Conservation (phyloP, 2,329 filamentous ascomycete genomes). For the Fusarium sp. region DNA sequence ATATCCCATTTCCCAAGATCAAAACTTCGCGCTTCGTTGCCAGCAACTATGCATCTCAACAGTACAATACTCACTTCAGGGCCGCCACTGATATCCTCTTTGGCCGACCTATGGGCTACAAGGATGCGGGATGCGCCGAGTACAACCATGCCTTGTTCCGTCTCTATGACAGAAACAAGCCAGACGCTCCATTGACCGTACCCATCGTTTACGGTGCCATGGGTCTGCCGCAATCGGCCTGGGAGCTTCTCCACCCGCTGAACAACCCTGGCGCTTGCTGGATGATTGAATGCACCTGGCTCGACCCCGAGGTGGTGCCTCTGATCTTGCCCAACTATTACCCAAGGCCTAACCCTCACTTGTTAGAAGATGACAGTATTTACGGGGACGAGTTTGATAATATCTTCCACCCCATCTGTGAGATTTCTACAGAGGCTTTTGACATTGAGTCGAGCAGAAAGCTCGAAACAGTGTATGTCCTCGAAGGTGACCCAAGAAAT, state of each 20-base stretch:
- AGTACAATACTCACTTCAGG: conserved; percentile 40
- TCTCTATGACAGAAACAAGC: conserved; percentile 18
- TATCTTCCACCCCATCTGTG: not conserved
- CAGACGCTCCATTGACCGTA: not conserved
- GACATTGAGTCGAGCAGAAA: not conserved
- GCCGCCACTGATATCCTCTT: conserved; percentile 42
- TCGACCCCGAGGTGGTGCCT: not conserved
- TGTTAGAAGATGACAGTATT: not conserved
- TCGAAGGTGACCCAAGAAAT: not conserved
- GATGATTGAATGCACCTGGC: conserved; percentile 14
- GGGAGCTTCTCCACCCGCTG: conserved; percentile 32
- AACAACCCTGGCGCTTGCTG: conserved; percentile 20
- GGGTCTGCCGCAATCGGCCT: conserved; percentile 10
- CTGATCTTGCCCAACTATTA: conserved; percentile 36
- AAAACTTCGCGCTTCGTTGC: conserved; percentile 2
- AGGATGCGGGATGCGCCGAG: not conserved
- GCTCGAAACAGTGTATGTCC: conserved; percentile 4
- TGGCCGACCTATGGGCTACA: conserved; percentile 12
- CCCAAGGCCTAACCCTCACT: conserved; percentile 9
- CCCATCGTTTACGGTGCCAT: conserved; percentile 28
- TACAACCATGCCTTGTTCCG: conserved; percentile 32
- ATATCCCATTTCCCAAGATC: conserved; percentile 35
- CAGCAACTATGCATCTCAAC: conserved; percentile 37
- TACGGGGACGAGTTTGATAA: not conserved
- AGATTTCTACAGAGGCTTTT: conserved; percentile 8